phyloP scores from a whole-genome alignment of 129 eudicot species.

The Saposhnikovia divaricata region DNA sequence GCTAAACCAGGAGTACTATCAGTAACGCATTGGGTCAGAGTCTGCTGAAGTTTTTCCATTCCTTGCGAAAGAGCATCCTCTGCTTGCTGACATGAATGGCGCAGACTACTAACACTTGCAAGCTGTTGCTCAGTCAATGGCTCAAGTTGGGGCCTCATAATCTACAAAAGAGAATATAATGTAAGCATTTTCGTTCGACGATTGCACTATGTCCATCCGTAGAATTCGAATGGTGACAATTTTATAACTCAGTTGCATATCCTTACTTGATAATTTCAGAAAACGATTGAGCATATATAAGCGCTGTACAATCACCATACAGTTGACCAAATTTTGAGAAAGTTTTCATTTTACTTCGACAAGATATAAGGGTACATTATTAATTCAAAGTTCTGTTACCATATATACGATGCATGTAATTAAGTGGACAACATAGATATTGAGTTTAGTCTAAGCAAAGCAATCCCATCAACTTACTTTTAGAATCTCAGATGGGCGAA shows the following conservation, averaged over 20 bases:
- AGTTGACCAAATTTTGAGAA: too few species aligned
- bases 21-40: conserved; percentile 57
- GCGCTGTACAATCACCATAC: too few species aligned
- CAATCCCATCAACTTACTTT: conserved; percentile 29
- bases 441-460: background rate
- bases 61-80: conserved; percentile 93
- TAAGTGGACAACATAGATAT: background rate
- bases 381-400: too few species aligned
- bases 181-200: background rate
- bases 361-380: too few species aligned
- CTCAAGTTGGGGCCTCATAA: conserved; percentile 60
- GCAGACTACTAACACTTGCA: conserved; percentile 31
- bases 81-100: conserved; percentile 73
- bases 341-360: too few species aligned
- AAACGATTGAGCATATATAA: too few species aligned
- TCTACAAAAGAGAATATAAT: conserved; percentile 28
- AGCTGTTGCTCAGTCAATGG: conserved; percentile 55
- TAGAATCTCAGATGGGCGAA: conserved; percentile 80
- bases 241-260: too few species aligned
- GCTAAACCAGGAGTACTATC: conserved; percentile 25
- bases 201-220: background rate
- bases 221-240: background rate
- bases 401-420: background rate
- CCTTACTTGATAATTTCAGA: too few species aligned
- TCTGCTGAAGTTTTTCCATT: conserved; percentile 82